These are phyloP conservation scores for Oligophagozyma castellii DNA, from an alignment of 1,139 yeast species.

Conservation along the genomic window DNA sequence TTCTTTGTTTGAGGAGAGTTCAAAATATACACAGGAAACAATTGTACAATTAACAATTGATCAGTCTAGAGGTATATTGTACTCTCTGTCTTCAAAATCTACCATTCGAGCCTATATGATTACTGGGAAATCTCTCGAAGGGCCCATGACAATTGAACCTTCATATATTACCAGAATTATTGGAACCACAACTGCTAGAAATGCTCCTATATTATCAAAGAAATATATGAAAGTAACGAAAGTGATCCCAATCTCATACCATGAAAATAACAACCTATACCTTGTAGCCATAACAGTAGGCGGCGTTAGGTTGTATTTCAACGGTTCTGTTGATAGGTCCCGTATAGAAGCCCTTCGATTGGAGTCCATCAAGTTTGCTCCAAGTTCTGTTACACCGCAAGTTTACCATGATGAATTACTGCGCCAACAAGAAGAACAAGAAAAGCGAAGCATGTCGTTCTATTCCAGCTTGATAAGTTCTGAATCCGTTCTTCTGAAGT, in stretches of 20 bases:
- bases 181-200: slow-evolving; percentile 37
- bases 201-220: slow-evolving; percentile 26
- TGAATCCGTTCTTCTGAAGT: slow-evolving; percentile 23
- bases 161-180: slow-evolving; percentile 37
- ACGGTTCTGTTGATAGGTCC: slow-evolving; percentile 31
- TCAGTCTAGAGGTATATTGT: slow-evolving; percentile 59
- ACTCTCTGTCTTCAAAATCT: slow-evolving; percentile 73
- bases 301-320: slow-evolving; percentile 70
- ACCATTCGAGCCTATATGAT: slow-evolving; percentile 70
- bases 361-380: slow-evolving; percentile 58
- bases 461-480: slow-evolving; percentile 16
- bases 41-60: slow-evolving; percentile 60
- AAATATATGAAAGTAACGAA: slow-evolving; percentile 39
- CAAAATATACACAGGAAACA: slow-evolving; percentile 34
- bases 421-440: slow-evolving; percentile 30
- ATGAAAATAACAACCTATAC: slow-evolving; percentile 59
- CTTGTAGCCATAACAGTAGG: slow-evolving; percentile 75
- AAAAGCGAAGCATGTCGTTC: slow-evolving; percentile 22
- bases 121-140: slow-evolving; percentile 26
- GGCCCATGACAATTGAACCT: slow-evolving; percentile 26
- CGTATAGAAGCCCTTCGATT: slow-evolving; percentile 32
- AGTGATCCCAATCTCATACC: slow-evolving; percentile 45
- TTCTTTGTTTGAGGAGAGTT: slow-evolving; percentile 22
- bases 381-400: slow-evolving; percentile 48
- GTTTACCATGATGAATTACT: slow-evolving; percentile 33